Evolutionary conservation across 495 filamentous ascomycete species (phyloP).

Genomic region (Xylaria palmicola): DNA sequence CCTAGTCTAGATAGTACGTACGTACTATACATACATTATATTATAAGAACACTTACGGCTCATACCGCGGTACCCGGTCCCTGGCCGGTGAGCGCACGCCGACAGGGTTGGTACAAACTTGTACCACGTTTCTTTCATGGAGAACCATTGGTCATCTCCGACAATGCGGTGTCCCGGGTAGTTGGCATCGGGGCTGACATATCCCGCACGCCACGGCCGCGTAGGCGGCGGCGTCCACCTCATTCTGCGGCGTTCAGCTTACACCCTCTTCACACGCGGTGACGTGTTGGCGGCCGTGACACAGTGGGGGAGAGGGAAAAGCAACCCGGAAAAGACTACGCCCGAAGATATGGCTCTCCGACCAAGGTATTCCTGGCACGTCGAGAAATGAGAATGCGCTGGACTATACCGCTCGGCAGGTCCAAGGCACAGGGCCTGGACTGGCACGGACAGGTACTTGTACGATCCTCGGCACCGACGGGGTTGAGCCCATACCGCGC

Average conservation of each 20-base stretch:
- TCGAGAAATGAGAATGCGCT: too few species aligned
- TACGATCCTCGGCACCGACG: neutral
- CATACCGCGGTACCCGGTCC: neutral
- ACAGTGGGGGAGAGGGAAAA: constrained; percentile 5
- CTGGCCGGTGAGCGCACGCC: neutral
- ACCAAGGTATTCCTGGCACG: too few species aligned
- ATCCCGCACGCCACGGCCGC: constrained; percentile 12
- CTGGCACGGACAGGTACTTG: neutral
- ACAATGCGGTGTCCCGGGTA: constrained; percentile 7
- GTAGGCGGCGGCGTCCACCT: constrained; percentile 1
- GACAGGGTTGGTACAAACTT: neutral
- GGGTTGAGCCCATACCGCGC: neutral
- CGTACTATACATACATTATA: neutral
- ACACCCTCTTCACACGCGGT: neutral
- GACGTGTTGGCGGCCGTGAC: neutral
- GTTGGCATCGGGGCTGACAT: constrained; percentile 18
- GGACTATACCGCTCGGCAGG: neutral
- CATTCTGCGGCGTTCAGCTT: neutral
- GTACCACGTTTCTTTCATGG: neutral
- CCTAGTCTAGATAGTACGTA: too few species aligned
- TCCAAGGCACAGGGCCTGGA: neutral
- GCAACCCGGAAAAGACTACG: constrained; percentile 6
- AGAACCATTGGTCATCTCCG: neutral
- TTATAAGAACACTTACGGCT: too few species aligned
- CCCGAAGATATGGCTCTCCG: neutral